Evolutionary conservation across 1,139 yeast genomes (phyloP).

Genomic region (Blastobotrys niveus): DNA sequence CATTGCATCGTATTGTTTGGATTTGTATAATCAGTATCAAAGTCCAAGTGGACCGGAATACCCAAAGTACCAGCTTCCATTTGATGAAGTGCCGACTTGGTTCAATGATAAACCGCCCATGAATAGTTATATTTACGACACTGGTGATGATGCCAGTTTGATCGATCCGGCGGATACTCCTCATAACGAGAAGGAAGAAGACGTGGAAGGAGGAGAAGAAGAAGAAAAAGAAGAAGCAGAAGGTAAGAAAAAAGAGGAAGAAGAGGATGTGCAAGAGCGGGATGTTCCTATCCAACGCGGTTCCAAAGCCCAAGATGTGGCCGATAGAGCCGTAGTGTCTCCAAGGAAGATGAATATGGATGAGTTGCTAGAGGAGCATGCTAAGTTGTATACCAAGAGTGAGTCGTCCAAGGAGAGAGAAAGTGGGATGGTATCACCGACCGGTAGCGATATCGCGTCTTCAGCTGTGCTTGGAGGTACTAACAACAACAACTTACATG

Average conservation of each 20-base stretch:
- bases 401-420: neutral
- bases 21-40: conserved; percentile 22
- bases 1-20: conserved; percentile 35
- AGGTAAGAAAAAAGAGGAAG: neutral
- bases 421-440: neutral
- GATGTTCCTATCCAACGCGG: neutral
- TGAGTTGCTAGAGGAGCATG: conserved; percentile 11
- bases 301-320: neutral
- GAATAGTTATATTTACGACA: conserved; percentile 7
- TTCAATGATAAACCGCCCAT: conserved; percentile 10
- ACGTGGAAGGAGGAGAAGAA: neutral
- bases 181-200: too few relatives aligned
- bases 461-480: neutral
- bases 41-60: conserved; percentile 10
- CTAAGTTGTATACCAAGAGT: conserved; percentile 8
- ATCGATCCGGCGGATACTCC: too few relatives aligned
- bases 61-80: conserved; percentile 13
- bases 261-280: neutral
- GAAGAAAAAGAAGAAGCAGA: too few relatives aligned
- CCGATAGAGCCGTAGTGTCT: neutral
- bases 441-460: too few relatives aligned
- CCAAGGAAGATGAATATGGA: conserved; percentile 2
- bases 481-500: too few relatives aligned
- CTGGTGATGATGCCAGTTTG: neutral
- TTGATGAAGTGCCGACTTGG: conserved; percentile 12